phyloP scores from a whole-genome alignment of 345 rosid species.

The Linum lewisii region DNA sequence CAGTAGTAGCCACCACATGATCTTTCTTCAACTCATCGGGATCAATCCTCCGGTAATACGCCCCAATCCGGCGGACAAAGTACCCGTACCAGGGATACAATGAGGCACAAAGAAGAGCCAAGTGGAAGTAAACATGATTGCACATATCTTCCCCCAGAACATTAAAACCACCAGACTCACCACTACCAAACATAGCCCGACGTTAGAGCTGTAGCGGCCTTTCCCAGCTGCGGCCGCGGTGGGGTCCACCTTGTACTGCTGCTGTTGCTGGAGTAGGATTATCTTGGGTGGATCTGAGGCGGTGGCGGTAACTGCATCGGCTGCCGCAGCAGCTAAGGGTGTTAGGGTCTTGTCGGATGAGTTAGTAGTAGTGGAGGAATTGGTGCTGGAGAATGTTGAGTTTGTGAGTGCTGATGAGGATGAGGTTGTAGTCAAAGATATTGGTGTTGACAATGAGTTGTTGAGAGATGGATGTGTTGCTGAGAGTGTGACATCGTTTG shows the following conservation, averaged over 20 bases:
- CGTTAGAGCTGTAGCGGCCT: background rate
- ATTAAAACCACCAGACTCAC: constrained; percentile 28
- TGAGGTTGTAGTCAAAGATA: background rate
- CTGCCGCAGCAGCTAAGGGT: background rate
- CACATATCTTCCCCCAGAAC: constrained; percentile 43
- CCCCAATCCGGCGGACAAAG: background rate
- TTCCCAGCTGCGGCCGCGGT: background rate
- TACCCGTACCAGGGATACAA: background rate
- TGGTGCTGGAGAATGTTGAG: background rate
- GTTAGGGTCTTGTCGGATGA: background rate
- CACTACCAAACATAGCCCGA: constrained; percentile 21
- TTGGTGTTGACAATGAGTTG: background rate
- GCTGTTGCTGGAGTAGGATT: background rate
- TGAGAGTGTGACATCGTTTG: background rate
- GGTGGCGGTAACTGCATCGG: background rate
- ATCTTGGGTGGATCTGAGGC: constrained; percentile 1
- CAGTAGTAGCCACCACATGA: constrained; percentile 8
- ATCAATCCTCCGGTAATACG: background rate
- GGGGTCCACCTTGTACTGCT: background rate
- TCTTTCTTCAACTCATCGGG: constrained; percentile 32
- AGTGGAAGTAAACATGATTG: constrained; percentile 40
- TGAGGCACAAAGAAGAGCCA: constrained; percentile 29
- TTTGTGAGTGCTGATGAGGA: too few relatives aligned
- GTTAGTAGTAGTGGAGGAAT: background rate
- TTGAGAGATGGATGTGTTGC: too few relatives aligned